A percentile compares a stretch with the other conserved stretches of the same genome.
These are phyloP conservation scores for Sicyos baderoa DNA, from an alignment of 306 rosid genomes.

Conservation along the genomic window DNA sequence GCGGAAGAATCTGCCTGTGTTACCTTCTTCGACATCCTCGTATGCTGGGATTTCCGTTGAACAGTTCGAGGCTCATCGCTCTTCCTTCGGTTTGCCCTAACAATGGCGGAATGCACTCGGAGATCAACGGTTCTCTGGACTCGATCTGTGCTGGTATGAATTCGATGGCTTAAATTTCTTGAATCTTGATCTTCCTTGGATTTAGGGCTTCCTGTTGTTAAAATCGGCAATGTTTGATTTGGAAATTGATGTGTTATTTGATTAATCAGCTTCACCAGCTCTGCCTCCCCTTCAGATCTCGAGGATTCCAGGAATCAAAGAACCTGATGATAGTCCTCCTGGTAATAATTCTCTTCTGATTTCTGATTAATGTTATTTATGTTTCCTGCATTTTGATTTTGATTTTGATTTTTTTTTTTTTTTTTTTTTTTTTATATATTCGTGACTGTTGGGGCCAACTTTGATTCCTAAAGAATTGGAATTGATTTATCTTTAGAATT, in stretches of 20 bases:
- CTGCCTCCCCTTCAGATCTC: conserved; percentile 46
- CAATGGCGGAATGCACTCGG: neutral
- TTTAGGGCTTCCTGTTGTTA: no score
- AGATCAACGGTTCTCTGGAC: conserved; percentile 19
- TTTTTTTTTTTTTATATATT: no score
- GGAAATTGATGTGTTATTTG: neutral
- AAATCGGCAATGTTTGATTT: no score
- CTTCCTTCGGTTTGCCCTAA: conserved; percentile 43
- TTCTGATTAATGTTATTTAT: neutral
- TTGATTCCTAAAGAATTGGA: no score
- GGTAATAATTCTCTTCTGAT: neutral
- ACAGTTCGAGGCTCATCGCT: conserved; percentile 39
- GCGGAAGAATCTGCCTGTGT: conserved; percentile 44
- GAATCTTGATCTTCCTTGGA: conserved; percentile 9
- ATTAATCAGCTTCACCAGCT: conserved; percentile 26
- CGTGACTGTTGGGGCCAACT: no score
- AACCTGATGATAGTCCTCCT: conserved; percentile 18
- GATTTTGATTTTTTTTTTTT: no score
- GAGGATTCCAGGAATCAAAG: conserved; percentile 22
- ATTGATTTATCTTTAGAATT: neutral
- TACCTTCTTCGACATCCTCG: conserved; percentile 42
- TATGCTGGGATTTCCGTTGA: conserved; percentile 60
- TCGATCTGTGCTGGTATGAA: conserved; percentile 47
- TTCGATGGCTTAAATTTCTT: conserved; percentile 3
- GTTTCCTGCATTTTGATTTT: neutral